Conservation (phyloP, 257 asterid genomes). For the Lantana camara region DNA sequence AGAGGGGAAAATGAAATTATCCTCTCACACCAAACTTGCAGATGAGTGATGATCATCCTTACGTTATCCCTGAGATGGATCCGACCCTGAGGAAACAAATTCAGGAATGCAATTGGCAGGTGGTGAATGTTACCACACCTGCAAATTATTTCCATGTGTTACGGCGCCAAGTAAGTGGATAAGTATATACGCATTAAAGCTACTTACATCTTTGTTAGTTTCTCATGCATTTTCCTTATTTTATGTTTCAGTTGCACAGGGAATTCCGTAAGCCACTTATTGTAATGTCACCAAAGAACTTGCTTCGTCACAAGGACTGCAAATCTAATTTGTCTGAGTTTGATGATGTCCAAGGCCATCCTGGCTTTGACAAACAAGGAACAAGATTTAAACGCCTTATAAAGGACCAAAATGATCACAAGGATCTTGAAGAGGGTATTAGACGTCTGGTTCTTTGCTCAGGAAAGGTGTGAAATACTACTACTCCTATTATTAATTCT, state of each 20-base stretch:
- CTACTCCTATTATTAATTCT: neutral
- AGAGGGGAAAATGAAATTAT: constrained; percentile 10
- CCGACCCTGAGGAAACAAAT: constrained; percentile 85
- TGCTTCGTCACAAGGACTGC: constrained; percentile 97
- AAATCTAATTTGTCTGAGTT: constrained; percentile 91
- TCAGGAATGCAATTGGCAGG: constrained; percentile 98
- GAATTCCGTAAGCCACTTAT: constrained; percentile 97
- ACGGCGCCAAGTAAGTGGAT: constrained; percentile 84
- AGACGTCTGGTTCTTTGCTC: constrained; percentile 93
- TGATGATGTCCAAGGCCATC: constrained; percentile 96
- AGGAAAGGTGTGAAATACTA: constrained; percentile 65
- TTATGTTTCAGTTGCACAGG: constrained; percentile 67
- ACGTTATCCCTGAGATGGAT: constrained; percentile 95
- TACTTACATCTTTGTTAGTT: constrained; percentile 2
- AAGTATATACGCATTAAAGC: constrained; percentile 12
- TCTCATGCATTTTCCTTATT: constrained; percentile 27
- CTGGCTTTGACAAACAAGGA: constrained; percentile 99
- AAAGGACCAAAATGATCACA: constrained; percentile 84
- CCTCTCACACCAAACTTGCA: constrained; percentile 40
- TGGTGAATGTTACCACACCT: constrained; percentile 97
- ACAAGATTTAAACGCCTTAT: constrained; percentile 96
- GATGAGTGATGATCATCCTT: constrained; percentile 98
- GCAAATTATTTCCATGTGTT: constrained; percentile 98
- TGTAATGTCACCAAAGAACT: constrained; percentile 96
- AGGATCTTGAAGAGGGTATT: constrained; percentile 91